A percentile compares a stretch with the other conserved stretches of the same genome.
Conservation (phyloP, 805 yeast species). For the Yarrowia hollandica region DNA sequence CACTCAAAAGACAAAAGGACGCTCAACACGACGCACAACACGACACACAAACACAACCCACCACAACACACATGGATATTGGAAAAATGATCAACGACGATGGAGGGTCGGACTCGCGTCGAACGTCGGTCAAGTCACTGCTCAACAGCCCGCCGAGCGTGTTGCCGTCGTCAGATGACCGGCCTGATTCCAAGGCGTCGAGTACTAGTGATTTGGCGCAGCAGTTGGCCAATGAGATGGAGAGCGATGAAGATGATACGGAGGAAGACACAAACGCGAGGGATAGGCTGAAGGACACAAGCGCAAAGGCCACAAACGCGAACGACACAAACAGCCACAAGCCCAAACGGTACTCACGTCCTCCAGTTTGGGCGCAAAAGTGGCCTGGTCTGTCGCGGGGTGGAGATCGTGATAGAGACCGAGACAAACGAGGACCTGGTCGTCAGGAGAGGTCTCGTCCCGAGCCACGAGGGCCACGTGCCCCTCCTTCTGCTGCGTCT, state of each 20-base stretch:
- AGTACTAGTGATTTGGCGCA: slow-evolving; percentile 14
- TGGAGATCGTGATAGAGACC: too few relatives aligned
- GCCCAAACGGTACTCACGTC: slow-evolving; percentile 61
- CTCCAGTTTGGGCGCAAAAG: slow-evolving; percentile 84
- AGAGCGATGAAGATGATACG: background rate
- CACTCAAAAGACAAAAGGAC: too few relatives aligned
- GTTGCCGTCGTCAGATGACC: background rate
- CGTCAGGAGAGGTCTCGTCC: too few relatives aligned
- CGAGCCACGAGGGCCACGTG: too few relatives aligned
- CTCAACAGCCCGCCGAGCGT: slow-evolving; percentile 16
- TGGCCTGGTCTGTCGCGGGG: slow-evolving; percentile 63
- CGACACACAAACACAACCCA: too few relatives aligned
- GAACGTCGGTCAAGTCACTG: slow-evolving; percentile 25
- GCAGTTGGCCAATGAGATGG: slow-evolving; percentile 13
- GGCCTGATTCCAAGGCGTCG: slow-evolving; percentile 9
- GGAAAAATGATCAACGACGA: slow-evolving; percentile 28
- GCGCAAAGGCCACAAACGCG: too few relatives aligned
- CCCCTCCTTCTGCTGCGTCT: too few relatives aligned
- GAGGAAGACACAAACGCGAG: too few relatives aligned
- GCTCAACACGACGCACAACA: too few relatives aligned
- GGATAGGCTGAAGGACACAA: too few relatives aligned
- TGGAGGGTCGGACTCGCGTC: slow-evolving; percentile 23
- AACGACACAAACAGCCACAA: slow-evolving; percentile 45
- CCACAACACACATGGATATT: slow-evolving; percentile 27
- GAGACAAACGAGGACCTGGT: too few relatives aligned